A percentile compares a stretch with the other conserved stretches of the same genome.
phyloP scores from a whole-genome alignment of 257 asterid species.

The Solanum dulcamara region DNA sequence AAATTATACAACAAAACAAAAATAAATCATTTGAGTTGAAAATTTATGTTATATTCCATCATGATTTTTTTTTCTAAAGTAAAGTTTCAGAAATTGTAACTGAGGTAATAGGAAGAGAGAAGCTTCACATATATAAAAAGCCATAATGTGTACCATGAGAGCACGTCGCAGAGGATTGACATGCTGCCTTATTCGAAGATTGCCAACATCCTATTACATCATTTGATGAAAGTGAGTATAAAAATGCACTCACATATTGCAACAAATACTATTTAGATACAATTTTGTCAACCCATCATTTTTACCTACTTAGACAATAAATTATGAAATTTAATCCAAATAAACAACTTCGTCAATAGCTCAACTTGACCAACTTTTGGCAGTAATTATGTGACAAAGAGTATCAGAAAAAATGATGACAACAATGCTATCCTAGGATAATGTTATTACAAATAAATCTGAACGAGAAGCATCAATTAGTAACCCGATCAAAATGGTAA shows the following conservation, averaged over 20 bases:
- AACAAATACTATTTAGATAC: not conserved
- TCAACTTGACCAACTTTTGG: not conserved
- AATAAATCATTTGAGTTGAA: not conserved
- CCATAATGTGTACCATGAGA: conserved; percentile 40
- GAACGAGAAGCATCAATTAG: not conserved
- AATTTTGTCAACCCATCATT: not conserved
- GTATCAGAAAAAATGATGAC: not conserved
- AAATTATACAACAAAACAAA: not conserved
- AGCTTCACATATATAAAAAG: not conserved
- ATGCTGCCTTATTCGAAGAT: conserved; percentile 85
- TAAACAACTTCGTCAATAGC: not conserved
- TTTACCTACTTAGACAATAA: not conserved
- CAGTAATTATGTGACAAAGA: not conserved
- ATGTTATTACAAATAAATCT: not conserved
- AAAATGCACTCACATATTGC: not conserved
- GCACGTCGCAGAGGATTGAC: conserved; percentile 74
- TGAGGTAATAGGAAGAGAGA: not conserved
- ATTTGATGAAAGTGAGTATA: not conserved
- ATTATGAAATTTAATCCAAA: not conserved
- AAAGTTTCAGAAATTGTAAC: not conserved
- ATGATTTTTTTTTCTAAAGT: not conserved
- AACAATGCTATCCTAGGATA: not conserved
- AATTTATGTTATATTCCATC: not conserved
- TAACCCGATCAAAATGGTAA: not conserved
- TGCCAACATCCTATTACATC: conserved; percentile 73